phyloP scores from a whole-genome alignment of 148 eudicot genomes.

The Silene latifolia region DNA sequence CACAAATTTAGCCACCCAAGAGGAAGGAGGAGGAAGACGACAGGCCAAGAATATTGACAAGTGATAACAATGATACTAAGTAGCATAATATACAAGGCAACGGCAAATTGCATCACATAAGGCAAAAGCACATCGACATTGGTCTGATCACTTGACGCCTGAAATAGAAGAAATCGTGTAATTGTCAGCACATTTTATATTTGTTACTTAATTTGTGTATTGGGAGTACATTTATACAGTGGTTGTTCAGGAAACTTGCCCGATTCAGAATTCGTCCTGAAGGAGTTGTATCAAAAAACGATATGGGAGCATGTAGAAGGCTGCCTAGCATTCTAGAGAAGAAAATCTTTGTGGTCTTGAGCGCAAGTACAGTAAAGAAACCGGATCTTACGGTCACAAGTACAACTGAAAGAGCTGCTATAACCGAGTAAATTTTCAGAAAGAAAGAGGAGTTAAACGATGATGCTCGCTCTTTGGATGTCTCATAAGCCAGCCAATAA shows the following conservation, averaged over 20 bases:
- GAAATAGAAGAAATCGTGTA: conserved; percentile 5
- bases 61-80: conserved; percentile 71
- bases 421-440: conserved; percentile 56
- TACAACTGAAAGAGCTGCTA: conserved; percentile 49
- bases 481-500: conserved; percentile 90
- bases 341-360: conserved; percentile 70
- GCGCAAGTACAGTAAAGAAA: conserved; percentile 55
- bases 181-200: too few relatives aligned
- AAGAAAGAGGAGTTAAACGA: conserved; percentile 58
- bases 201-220: too few relatives aligned
- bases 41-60: conserved; percentile 90
- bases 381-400: conserved; percentile 40
- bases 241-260: conserved; percentile 34
- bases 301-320: conserved; percentile 89
- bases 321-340: conserved; percentile 60
- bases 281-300: conserved; percentile 95
- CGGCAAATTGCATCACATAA: conserved; percentile 46
- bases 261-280: conserved; percentile 92
- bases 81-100: conserved; percentile 20
- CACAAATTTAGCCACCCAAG: conserved; percentile 81
- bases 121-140: conserved; percentile 72
- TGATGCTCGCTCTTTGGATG: conserved; percentile 48
- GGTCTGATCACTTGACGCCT: conserved; percentile 89
- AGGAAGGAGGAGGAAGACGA: conserved; percentile 61
- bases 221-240: too few relatives aligned